Conservation (phyloP, 768 basidiomycete species). For the Amanita jacksonii region DNA sequence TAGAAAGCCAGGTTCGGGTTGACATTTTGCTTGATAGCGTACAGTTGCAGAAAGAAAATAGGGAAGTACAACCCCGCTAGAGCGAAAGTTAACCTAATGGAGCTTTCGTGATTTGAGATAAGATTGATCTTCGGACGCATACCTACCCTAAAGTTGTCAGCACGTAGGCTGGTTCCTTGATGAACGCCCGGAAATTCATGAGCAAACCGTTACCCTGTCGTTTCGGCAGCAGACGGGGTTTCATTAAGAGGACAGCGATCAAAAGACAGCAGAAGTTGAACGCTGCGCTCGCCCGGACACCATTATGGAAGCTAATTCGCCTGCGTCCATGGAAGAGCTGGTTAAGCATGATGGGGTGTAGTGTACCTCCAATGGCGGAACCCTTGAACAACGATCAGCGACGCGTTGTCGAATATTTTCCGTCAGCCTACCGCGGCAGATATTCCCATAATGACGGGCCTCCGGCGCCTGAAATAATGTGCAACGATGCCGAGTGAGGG, state of each 20-base stretch:
- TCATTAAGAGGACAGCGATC: slow-evolving; percentile 29
- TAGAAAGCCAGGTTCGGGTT: slow-evolving; percentile 44
- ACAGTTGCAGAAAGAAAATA: slow-evolving; percentile 48
- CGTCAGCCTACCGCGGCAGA: slow-evolving; percentile 20
- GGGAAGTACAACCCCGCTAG: slow-evolving; percentile 37
- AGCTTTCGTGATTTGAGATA: background rate
- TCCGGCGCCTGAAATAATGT: slow-evolving; percentile 27
- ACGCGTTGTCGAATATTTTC: background rate
- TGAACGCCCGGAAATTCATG: slow-evolving; percentile 23
- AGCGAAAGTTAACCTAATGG: slow-evolving; percentile 23
- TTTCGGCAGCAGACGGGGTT: slow-evolving; percentile 31
- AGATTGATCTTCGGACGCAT: background rate
- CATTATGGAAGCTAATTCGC: slow-evolving; percentile 40
- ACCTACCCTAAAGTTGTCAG: slow-evolving; percentile 30
- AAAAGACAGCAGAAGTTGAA: slow-evolving; percentile 28
- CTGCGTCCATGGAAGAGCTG: slow-evolving; percentile 30
- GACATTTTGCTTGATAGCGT: slow-evolving; percentile 38
- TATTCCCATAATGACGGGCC: slow-evolving; percentile 26
- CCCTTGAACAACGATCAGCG: slow-evolving; percentile 19
- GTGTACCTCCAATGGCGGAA: slow-evolving; percentile 47
- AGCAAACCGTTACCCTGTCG: slow-evolving; percentile 21
- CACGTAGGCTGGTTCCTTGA: slow-evolving; percentile 35
- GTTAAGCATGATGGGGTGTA: slow-evolving; percentile 60
- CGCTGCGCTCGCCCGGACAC: slow-evolving; percentile 40
- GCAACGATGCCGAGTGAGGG: slow-evolving; percentile 31